Percentiles rank a stretch among this genome's conserved stretches.
phyloP scores from a whole-genome alignment of 768 basidiomycete species.

The Leccinum arenicola region DNA sequence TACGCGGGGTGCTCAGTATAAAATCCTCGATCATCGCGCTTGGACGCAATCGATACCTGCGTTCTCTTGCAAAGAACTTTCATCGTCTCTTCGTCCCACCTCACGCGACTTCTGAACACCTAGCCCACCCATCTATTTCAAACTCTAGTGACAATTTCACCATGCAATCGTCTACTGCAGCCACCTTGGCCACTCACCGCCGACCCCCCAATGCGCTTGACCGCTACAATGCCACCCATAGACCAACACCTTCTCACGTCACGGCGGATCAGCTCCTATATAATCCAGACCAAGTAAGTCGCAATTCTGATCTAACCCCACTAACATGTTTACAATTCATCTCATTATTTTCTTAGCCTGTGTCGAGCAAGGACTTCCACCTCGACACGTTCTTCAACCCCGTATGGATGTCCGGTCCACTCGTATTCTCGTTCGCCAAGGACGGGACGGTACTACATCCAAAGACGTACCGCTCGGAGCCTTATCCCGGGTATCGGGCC shows the following conservation, averaged over 20 bases:
- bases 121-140: not conserved
- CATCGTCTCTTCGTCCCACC: not conserved
- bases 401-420: conserved; percentile 33
- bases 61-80: not conserved
- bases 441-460: conserved; percentile 18
- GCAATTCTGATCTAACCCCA: not conserved
- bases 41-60: not conserved
- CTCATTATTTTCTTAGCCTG: not conserved
- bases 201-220: not conserved
- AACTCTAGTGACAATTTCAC: not conserved
- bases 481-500: not conserved
- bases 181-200: not conserved
- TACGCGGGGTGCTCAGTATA: conserved; percentile 8
- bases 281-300: conserved; percentile 2
- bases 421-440: conserved; percentile 22
- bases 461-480: not conserved
- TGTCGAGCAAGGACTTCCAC: conserved; percentile 43
- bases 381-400: conserved; percentile 43
- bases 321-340: not conserved
- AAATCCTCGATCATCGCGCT: not conserved
- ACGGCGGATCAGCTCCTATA: not conserved
- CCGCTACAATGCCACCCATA: not conserved
- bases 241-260: not conserved
- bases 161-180: not conserved
- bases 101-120: not conserved